Evolutionary conservation across 2,329 filamentous ascomycete species (phyloP).

Genomic region (Talaromyces sp.): DNA sequence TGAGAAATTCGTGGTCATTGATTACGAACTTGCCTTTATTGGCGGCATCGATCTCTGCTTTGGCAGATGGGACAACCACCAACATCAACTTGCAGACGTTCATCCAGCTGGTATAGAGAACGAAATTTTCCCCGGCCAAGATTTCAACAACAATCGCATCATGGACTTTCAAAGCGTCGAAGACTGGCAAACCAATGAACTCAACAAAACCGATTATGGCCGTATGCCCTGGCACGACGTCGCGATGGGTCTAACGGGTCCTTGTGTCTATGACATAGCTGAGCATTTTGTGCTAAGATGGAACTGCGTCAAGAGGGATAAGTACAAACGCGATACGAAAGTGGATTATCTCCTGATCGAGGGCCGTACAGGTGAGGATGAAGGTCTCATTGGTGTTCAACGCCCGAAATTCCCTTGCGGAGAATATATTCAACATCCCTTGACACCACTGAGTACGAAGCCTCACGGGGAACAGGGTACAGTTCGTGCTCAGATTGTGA

Average conservation of each 20-base stretch:
- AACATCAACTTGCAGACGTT: slow-evolving; percentile 82
- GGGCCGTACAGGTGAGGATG: slow-evolving; percentile 54
- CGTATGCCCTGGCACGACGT: slow-evolving; percentile 75
- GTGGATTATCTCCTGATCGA: slow-evolving; percentile 73
- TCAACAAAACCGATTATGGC: slow-evolving; percentile 86
- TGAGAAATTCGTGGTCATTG: slow-evolving; percentile 95
- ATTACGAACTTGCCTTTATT: slow-evolving; percentile 87
- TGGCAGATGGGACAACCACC: slow-evolving; percentile 85
- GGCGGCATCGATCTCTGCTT: slow-evolving; percentile 95
- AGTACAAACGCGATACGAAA: slow-evolving; percentile 80
- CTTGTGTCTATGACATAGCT: slow-evolving; percentile 88
- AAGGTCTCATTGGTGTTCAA: slow-evolving; percentile 63
- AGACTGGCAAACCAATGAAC: slow-evolving; percentile 90
- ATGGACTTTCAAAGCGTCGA: slow-evolving; percentile 91
- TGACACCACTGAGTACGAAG: slow-evolving; percentile 62
- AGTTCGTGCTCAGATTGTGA: slow-evolving; percentile 78
- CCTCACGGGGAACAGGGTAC: slow-evolving; percentile 64
- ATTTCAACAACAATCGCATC: slow-evolving; percentile 96
- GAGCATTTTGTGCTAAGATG: slow-evolving; percentile 93
- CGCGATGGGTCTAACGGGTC: slow-evolving; percentile 79
- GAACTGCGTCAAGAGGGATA: slow-evolving; percentile 97
- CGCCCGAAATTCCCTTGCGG: slow-evolving; percentile 86
- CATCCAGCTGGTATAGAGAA: slow-evolving; percentile 79
- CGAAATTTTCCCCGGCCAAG: slow-evolving; percentile 91
- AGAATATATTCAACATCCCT: slow-evolving; percentile 78